Evolutionary conservation across 2,329 filamentous ascomycete genomes (phyloP), one percentile per base, ranked within the genome.

Genomic region (Neonectria ditissima): DNA sequence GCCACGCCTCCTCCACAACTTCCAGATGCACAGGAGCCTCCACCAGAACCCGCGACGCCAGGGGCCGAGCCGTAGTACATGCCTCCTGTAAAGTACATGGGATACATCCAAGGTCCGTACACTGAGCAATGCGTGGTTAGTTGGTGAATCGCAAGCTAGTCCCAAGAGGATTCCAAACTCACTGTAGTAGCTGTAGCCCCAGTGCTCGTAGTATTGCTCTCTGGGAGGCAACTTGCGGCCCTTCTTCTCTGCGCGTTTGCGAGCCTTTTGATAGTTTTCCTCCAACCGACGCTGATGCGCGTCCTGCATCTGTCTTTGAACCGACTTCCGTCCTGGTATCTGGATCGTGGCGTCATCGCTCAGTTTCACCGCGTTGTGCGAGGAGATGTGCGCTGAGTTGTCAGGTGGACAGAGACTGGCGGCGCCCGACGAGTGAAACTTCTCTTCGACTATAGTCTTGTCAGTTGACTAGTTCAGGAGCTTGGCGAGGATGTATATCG

Each of bases 351-450:
- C 37, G 13, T 28, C 10, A 16, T 28, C 34, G 8, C 5, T 61
- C 28, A 2, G 44, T 43, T 22, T 72, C 56, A 93, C 87, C 1
- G 91, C 86, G 70, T 89, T 93, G 80, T 95, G 92, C 0, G 90
- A 84, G 0, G 89, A 92, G 65, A 95, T 90, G 74, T 95, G 92
- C 0, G 89, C 86, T 20, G 86, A 88, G 56, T 84, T 86, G 53
- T 85, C 80, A 0, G 87, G 84, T 0, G 86, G 78, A 65, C 84
- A 88, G 10, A 85, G 77, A 9, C 80, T 73, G 2, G 84, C 83
- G 0, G 74, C 72, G 13, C 84, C 84, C 0, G 86, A 86, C 0
- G 74, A 58, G 77, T 88, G 74, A 75, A 86, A 83, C 51, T 73
- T 63, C 59, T 87, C 78, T 54, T 69, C 52, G 16, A 74, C 67